A percentile compares a stretch with the other conserved stretches of the same genome.
phyloP scores from a whole-genome alignment of 805 yeast genomes.

The Danielia reshetovae region DNA sequence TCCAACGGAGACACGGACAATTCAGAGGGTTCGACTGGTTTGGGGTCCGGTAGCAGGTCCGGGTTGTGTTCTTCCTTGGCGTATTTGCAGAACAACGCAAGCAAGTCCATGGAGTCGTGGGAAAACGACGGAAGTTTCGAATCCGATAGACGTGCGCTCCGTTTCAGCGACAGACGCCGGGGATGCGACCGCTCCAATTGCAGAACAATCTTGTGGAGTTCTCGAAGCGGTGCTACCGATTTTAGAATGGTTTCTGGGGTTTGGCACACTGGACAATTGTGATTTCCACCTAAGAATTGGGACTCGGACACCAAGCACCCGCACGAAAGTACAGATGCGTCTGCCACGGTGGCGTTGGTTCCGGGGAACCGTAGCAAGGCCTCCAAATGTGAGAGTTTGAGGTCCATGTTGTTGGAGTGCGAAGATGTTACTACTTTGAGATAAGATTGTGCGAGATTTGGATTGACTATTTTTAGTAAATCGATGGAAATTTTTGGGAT shows the following conservation, averaged over 20 bases:
- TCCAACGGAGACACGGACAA: conserved; percentile 1
- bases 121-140: background rate
- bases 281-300: conserved; percentile 14
- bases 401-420: too few relatives aligned
- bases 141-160: background rate
- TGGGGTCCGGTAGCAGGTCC: background rate
- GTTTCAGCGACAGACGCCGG: conserved; percentile 5
- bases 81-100: conserved; percentile 35
- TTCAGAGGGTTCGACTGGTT: background rate
- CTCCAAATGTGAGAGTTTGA: conserved; percentile 22
- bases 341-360: conserved; percentile 17
- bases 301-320: conserved; percentile 39
- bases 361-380: conserved; percentile 24
- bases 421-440: too few relatives aligned
- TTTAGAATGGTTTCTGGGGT: conserved; percentile 20
- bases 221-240: conserved; percentile 32
- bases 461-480: too few relatives aligned
- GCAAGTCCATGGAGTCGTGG: conserved; percentile 20
- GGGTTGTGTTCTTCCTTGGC: conserved; percentile 31
- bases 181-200: conserved; percentile 6
- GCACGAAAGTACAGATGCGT: conserved; percentile 36
- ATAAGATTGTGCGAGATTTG: too few relatives aligned
- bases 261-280: conserved; percentile 25
- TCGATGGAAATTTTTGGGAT: too few relatives aligned
- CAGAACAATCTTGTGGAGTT: conserved; percentile 25